A percentile compares a stretch with the other conserved stretches of the same genome.
phyloP scores from a whole-genome alignment of 768 basidiomycete genomes.

The Cystofilobasidium macerans region DNA sequence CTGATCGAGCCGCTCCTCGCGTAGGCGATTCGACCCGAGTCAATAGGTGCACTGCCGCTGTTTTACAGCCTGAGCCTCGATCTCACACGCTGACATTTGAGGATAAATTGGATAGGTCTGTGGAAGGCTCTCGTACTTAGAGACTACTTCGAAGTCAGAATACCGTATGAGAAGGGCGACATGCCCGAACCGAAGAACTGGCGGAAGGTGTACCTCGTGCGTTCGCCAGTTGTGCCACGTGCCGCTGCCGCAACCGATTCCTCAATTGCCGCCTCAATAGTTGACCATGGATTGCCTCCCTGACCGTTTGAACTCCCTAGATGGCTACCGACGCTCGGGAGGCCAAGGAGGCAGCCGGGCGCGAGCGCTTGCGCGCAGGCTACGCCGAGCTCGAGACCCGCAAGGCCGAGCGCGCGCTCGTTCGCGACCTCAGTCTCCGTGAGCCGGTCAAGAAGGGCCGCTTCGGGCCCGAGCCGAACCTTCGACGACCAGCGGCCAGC shows the following conservation, averaged over 20 bases:
- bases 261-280: background rate
- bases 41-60: background rate
- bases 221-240: background rate
- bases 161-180: constrained; percentile 19
- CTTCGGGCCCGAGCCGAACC: background rate
- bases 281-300: background rate
- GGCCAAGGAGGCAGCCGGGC: constrained; percentile 7
- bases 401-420: constrained; percentile 12
- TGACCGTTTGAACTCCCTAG: background rate
- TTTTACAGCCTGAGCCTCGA: too few species aligned
- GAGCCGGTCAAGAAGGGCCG: constrained; percentile 8
- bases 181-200: constrained; percentile 18
- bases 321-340: constrained; percentile 17
- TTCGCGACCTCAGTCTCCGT: background rate
- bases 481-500: background rate
- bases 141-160: constrained; percentile 24
- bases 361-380: constrained; percentile 8
- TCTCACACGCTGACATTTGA: too few species aligned
- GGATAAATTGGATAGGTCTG: constrained; percentile 2
- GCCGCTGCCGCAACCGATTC: background rate
- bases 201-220: constrained; percentile 22
- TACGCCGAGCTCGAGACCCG: constrained; percentile 9
- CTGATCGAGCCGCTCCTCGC: background rate
- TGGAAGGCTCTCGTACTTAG: constrained; percentile 16
- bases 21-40: constrained; percentile 16